These are phyloP conservation scores for Cercospora canescens DNA, from an alignment of 2,329 filamentous ascomycete species.

Conservation along the genomic window DNA sequence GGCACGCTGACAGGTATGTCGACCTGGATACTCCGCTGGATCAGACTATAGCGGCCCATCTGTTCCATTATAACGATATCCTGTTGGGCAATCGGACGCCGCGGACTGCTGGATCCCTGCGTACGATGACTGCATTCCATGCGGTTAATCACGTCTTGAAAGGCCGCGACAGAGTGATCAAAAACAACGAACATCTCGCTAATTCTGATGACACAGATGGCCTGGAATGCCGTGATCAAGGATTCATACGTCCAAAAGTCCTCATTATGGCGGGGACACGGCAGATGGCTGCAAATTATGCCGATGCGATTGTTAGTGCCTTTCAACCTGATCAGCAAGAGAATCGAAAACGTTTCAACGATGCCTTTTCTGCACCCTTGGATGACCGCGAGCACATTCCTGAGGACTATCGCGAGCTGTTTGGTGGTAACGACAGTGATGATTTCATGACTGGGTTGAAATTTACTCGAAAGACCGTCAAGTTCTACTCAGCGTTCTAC, in stretches of 20 bases:
- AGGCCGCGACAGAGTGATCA: slow-evolving; percentile 86
- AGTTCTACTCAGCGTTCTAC: slow-evolving; percentile 94
- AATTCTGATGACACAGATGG: slow-evolving; percentile 55
- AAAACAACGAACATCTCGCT: slow-evolving; percentile 80
- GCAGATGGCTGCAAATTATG: slow-evolving; percentile 76
- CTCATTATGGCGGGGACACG: slow-evolving; percentile 87
- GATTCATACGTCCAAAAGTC: slow-evolving; percentile 92
- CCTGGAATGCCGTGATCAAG: slow-evolving; percentile 83
- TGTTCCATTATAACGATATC: slow-evolving; percentile 83
- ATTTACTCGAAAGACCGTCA: slow-evolving; percentile 93
- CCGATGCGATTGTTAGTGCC: slow-evolving; percentile 74
- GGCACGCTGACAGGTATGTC: slow-evolving; percentile 54
- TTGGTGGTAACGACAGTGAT: slow-evolving; percentile 94
- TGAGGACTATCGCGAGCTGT: slow-evolving; percentile 84
- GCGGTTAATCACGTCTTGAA: slow-evolving; percentile 91
- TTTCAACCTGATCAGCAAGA: slow-evolving; percentile 88
- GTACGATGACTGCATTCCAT: slow-evolving; percentile 76
- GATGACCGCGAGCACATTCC: slow-evolving; percentile 68
- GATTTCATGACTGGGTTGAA: slow-evolving; percentile 96
- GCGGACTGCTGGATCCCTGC: slow-evolving; percentile 66
- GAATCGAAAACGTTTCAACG: slow-evolving; percentile 88
- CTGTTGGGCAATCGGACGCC: slow-evolving; percentile 72
- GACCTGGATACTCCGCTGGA: slow-evolving; percentile 61
- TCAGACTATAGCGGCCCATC: slow-evolving; percentile 64
- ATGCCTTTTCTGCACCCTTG: slow-evolving; percentile 72